These are phyloP conservation scores for Mycena capillaripes DNA, from an alignment of 768 basidiomycete genomes.

Conservation along the genomic window DNA sequence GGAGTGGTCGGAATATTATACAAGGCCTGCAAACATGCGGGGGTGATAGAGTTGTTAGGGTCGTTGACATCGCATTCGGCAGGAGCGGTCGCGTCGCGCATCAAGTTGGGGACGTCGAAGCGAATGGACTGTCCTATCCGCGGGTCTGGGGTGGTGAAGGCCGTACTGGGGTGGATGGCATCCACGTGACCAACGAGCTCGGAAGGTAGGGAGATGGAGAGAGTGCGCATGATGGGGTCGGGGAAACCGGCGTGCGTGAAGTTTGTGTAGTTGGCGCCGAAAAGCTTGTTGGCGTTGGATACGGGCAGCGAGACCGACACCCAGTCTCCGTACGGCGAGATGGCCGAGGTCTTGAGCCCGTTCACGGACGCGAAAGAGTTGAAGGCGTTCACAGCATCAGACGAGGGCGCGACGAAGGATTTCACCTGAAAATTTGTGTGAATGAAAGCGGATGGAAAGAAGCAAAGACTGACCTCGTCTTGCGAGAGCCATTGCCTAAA, in stretches of 20 bases:
- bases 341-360: not conserved
- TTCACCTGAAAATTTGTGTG: not conserved
- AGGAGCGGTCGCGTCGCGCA: too few relatives aligned
- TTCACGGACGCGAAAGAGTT: not conserved
- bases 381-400: not conserved
- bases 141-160: not conserved
- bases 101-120: not conserved
- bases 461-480: not conserved
- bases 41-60: not conserved
- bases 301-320: not conserved
- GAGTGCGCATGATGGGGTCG: not conserved
- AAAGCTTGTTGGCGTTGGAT: not conserved
- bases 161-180: not conserved
- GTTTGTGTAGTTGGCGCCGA: not conserved
- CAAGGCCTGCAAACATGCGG: not conserved
- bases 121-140: not conserved
- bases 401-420: not conserved
- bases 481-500: not conserved
- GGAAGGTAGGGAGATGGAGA: not conserved
- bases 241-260: not conserved
- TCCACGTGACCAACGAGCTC: not conserved
- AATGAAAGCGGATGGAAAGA: not conserved
- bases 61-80: not conserved
- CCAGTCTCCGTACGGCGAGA: not conserved
- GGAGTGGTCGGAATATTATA: not conserved